Base-by-base conservation (phyloP, 176 grass and related monocot species). In the Triticum urartu region DNA sequence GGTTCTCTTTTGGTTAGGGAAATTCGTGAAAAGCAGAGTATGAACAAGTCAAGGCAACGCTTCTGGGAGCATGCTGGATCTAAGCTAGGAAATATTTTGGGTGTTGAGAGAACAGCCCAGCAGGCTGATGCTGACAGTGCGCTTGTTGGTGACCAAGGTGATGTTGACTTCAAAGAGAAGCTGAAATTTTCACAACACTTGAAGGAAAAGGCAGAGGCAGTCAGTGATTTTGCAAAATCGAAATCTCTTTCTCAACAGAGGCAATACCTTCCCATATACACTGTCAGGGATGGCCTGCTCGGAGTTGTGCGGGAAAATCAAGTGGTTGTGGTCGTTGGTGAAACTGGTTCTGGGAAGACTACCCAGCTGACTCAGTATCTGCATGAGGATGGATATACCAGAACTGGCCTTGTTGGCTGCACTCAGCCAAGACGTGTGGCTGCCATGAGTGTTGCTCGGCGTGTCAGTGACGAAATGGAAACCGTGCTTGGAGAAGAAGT, bases 61-160 rank as follows among this genome's bases (percentile, higher is more conserved):
- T 98, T 98, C 75, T 98, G 95, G 95, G 95, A 98, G 91, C 91
- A 95, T 35, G 92, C 92, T 9, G 95, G 95, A 89, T 98, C 95
- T 83, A 98, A 95, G 79, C 92, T 98, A 79, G 95, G 95, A 42
- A 82, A 95, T 81, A 95, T 98, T 81, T 93, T 95, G 89, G 95
- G 95, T 56, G 95, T 98, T 60, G 87, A 95, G 79, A 98, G 92
- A 90, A 91, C 95, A 0, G 92, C 91, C 75, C 91, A 98, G 77
- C 95, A 98, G 92, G 85, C 93, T 83, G 95, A 95, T 81, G 95
- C 95, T 59, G 95, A 98, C 90, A 95, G 86, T 85, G 92, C 91
- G 68, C 79, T 84, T 69, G 95, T 98, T 56, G 95, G 54, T 58
- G 54, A 98, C 79, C 84, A 98, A 77, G 95, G 95, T 43, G 95